These are phyloP conservation scores for Ceratocystis colombiana DNA, from an alignment of 2,329 filamentous ascomycete genomes.

Conservation along the genomic window DNA sequence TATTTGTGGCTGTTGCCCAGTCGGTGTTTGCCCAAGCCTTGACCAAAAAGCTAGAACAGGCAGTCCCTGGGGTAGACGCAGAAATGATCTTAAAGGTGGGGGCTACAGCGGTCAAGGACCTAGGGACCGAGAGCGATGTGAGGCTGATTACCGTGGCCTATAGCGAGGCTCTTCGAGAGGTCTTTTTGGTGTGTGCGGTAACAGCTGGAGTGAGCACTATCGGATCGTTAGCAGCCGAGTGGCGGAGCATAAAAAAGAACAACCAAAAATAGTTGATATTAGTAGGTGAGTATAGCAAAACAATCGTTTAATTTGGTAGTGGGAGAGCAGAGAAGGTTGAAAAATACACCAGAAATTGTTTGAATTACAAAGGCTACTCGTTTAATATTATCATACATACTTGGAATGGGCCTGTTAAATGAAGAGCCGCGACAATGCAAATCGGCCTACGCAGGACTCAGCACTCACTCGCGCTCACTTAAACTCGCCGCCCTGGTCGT, in stretches of 20 bases:
- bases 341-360: not conserved
- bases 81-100: slow-evolving; percentile 16
- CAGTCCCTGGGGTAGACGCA: slow-evolving; percentile 3
- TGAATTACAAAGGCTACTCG: not conserved
- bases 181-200: slow-evolving; percentile 22
- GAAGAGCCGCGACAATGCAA: no score
- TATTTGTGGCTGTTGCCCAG: slow-evolving; percentile 45
- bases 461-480: no score
- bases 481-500: not conserved
- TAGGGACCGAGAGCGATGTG: slow-evolving; percentile 14
- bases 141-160: slow-evolving; percentile 16
- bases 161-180: slow-evolving; percentile 14
- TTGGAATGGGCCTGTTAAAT: no score
- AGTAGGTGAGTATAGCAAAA: not conserved
- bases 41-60: not conserved
- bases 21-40: slow-evolving; percentile 36
- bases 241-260: slow-evolving; percentile 15
- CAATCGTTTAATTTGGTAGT: not conserved
- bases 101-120: slow-evolving; percentile 10
- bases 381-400: not conserved
- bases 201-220: slow-evolving; percentile 19
- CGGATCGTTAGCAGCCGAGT: slow-evolving; percentile 20
- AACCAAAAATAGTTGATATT: not conserved
- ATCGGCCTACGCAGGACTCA: no score
- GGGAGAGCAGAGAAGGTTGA: not conserved